Evolutionary conservation across 169 alveolate species (phyloP), one percentile per base, ranked within the genome.

Genomic region (Plasmodium cynomolgi): DNA sequence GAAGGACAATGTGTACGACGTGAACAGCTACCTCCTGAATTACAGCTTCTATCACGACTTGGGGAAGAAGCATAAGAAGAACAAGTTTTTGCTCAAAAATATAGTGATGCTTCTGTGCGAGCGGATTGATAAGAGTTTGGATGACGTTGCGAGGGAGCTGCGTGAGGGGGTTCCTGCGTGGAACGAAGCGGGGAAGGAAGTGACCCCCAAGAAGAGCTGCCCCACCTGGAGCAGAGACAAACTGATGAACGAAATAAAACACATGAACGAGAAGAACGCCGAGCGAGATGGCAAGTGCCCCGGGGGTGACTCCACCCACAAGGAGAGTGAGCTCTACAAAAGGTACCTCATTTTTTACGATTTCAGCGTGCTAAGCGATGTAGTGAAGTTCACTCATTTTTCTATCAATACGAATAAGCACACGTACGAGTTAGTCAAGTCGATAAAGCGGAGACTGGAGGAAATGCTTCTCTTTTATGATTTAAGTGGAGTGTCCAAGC

Each of bases 361-460:
- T 77, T 75, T 77, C 26, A 50, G 81, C 20, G 74, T 86, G 3
- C 71, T 86, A 77, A 86, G 93, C 44, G 93, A 86, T 34, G 29
- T 86, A 34, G 71, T 86, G 20, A 75, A 77, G 15, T 86, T 86
- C 44, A 75, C 82, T 1, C 93, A 86, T 37, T 86, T 77, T 58
- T 86, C 93, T 15, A 79, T 77, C 8, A 86, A 86, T 20, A 77
- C 85, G 15, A 86, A 86, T 86, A 86, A 56, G 6, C 81, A 86
- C 31, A 86, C 93, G 3, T 77, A 86, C 34, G 93, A 86, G 26
- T 54, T 86, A 33, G 71, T 86, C 39, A 86, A 86, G 58, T 77
- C 82, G 13, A 86, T 86, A 7, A 86, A 86, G 72, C 54, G 81
- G 68, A 86, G 75, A 26, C 34, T 86, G 72, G 85, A 75, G 17